Conservation (phyloP, 805 yeast genomes). For the Candida xiaguanensis region DNA sequence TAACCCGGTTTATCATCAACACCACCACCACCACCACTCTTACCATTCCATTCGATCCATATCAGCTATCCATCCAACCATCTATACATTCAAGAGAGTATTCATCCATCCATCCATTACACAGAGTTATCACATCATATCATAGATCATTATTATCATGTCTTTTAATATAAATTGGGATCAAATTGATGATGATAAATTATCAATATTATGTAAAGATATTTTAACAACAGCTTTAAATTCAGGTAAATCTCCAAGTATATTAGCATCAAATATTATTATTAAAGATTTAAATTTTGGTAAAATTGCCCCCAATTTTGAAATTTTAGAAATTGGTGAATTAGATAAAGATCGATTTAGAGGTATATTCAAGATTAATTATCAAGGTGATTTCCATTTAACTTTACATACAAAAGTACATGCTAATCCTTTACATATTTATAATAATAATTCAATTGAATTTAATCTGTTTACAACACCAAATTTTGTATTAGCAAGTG, state of each 20-base stretch:
- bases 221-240: constrained; percentile 69
- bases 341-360: constrained; percentile 70
- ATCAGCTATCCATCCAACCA: too few relatives aligned
- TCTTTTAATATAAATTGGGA: constrained; percentile 80
- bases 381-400: constrained; percentile 71
- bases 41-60: too few relatives aligned
- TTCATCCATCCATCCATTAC: not conserved
- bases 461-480: constrained; percentile 56
- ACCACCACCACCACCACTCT: too few relatives aligned
- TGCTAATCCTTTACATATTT: constrained; percentile 77
- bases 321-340: constrained; percentile 80
- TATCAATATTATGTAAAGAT: constrained; percentile 59
- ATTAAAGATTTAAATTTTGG: constrained; percentile 75
- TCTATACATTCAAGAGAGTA: too few relatives aligned
- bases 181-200: constrained; percentile 61
- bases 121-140: too few relatives aligned
- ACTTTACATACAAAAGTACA: constrained; percentile 77
- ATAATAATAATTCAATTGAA: constrained; percentile 42
- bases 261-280: constrained; percentile 63
- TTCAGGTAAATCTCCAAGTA: constrained; percentile 66
- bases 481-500: constrained; percentile 58
- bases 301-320: constrained; percentile 67
- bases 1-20: too few relatives aligned
- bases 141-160: constrained; percentile 38
- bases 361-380: constrained; percentile 76